Base-by-base conservation (phyloP, 2,329 filamentous ascomycete genomes). In the Hypoxylon sp. region DNA sequence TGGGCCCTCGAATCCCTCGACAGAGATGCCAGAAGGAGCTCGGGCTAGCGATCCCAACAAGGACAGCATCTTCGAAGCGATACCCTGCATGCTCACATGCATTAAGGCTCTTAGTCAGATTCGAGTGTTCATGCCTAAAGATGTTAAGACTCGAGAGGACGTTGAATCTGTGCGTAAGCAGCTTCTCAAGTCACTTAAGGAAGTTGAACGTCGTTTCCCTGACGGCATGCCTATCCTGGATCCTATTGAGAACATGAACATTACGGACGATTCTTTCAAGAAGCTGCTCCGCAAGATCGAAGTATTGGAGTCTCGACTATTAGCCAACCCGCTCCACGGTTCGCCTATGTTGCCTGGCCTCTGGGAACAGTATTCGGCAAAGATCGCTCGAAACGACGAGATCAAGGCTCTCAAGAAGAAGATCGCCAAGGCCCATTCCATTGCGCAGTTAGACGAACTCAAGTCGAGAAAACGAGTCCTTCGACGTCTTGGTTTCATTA, bases 391-490 rank as follows among this genome's bases (percentile, higher is more conserved):
- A 11, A 85, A 84, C 14, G 90, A 92, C 10, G 90, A 94, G 82
- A 95, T 98, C 82, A 98, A 97, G 83, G 88, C 88, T 20, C 90
- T 92, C 75, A 97, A 97, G 84, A 97, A 94, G 82, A 88, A 93
- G 66, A 98, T 99, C 69, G 85, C 88, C 22, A 91, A 92, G 72
- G 95, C 94, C 0, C 89, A 97, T 78, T 94, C 92, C 67, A 92
- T 98, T 65, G 91, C 96, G 65, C 95, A 99, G 80, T 87, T 98
- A 70, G 96, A 99, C 75, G 96, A 99, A 81, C 88, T 99, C 68
- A 98, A 98, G 84, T 94, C 93, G 71, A 91, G 96, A 69, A 99
- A 98, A 84, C 92, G 96, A 73, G 96, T 99, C 3, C 87, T 99
- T 31, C 93, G 97, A 51, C 93, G 96, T 60, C 88, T 99, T 10